Base-by-base conservation (phyloP, 441 rosid genomes). In the Theobroma grandiflorum region DNA sequence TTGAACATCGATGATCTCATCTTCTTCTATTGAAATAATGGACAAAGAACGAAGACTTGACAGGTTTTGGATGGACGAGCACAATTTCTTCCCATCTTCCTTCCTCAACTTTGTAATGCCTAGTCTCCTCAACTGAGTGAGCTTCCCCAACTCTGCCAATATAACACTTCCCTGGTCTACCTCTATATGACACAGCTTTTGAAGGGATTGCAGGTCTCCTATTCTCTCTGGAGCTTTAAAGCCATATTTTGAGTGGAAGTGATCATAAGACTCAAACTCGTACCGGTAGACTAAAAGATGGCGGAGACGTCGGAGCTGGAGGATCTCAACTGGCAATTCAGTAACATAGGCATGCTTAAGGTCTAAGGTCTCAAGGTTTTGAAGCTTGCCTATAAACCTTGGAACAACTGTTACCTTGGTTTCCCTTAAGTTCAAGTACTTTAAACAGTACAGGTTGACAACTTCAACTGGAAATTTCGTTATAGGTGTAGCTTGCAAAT, bases 231-330 rank as follows among this genome's bases (percentile, higher is more conserved):
- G 81, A 14, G 77, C 80, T 69, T 82, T 77, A 59, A 80, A 84
- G 15, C 90, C 92, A 43, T 59, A 42, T 61, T 42, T 75, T 8
- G 78, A 59, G 55, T 75, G 67, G 58, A 61, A 75, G 58, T 58
- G 10, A 70, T 70, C 74, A 49, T 75, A 75, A 12, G 82, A 53
- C 16, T 72, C 63, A 0, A 64, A 16, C 77, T 83, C 83, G 1
- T 78, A 81, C 4, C 74, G 77, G 47, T 86, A 86, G 4, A 84
- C 85, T 6, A 89, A 78, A 4, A 90, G 87, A 74, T 90, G 87
- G 31, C 87, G 83, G 11, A 90, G 88, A 14, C 81, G 79, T 35
- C 74, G 76, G 20, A 85, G 80, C 53, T 76, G 78, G 16, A 76
- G 45, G 45, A 87, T 79, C 72, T 82, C 79, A 6, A 15, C 49